Evolutionary conservation across 1,284 basidiomycete genomes (phyloP).

Genomic region (Stereum hirsutum): DNA sequence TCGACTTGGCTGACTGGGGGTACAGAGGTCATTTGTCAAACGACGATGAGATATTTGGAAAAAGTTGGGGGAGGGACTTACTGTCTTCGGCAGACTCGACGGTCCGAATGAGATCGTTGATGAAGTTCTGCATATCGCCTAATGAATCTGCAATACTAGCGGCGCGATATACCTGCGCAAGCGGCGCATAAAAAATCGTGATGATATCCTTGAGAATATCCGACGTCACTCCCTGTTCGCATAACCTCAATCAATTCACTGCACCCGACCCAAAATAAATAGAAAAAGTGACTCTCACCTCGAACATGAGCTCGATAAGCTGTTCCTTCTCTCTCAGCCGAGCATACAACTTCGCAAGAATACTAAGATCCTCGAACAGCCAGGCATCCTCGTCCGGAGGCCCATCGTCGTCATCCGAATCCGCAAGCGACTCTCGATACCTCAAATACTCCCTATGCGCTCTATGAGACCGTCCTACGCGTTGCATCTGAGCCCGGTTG

Average conservation of each 20-base stretch:
- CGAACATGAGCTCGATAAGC: constrained; percentile 89
- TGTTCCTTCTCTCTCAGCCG: constrained; percentile 87
- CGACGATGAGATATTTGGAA: constrained; percentile 1
- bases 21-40: too few species aligned
- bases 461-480: constrained; percentile 66
- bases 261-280: too few species aligned
- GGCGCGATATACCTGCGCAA: constrained; percentile 98
- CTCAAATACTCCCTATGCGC: constrained; percentile 71
- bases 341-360: constrained; percentile 73
- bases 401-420: constrained; percentile 90
- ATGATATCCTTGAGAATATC: constrained; percentile 98
- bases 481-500: constrained; percentile 67
- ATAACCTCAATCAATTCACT: too few species aligned
- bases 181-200: constrained; percentile 96
- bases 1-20: constrained; percentile 72
- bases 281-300: constrained; percentile 67
- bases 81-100: constrained; percentile 89
- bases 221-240: constrained; percentile 85
- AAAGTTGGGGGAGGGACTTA: constrained; percentile 31
- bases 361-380: constrained; percentile 85
- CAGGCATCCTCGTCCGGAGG: constrained; percentile 90
- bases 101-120: constrained; percentile 93
- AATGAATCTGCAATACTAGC: constrained; percentile 96
- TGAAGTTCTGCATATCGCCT: constrained; percentile 87
- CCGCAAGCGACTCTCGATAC: constrained; percentile 51